A percentile compares a stretch with the other conserved stretches of the same genome.
Conservation (phyloP, 306 rosid genomes). For the Rosa rugosa region DNA sequence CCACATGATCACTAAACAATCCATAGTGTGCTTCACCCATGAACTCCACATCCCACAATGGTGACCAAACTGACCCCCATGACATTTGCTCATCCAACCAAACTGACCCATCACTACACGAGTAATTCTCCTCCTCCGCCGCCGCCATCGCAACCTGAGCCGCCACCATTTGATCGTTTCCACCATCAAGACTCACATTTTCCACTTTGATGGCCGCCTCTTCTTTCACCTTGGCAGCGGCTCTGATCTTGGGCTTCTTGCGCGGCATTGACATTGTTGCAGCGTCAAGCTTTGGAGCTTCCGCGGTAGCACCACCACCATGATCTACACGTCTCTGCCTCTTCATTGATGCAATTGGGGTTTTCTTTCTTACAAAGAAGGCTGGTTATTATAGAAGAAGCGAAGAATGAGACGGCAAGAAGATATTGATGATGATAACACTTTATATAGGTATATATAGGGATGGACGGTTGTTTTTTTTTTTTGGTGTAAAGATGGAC, state of each 20-base stretch:
- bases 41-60: constrained; percentile 60
- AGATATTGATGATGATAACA: neutral
- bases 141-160: constrained; percentile 11
- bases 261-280: constrained; percentile 26
- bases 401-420: constrained; percentile 17
- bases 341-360: constrained; percentile 31
- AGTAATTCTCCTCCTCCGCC: constrained; percentile 19
- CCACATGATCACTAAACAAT: constrained; percentile 43
- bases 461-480: neutral
- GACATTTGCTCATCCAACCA: constrained; percentile 70
- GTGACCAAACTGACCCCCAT: constrained; percentile 63
- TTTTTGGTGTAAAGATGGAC: no score
- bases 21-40: constrained; percentile 39
- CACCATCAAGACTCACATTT: neutral
- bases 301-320: constrained; percentile 5
- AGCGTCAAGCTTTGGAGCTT: constrained; percentile 34
- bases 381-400: neutral
- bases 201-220: constrained; percentile 21
- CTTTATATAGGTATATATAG: neutral
- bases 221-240: constrained; percentile 25
- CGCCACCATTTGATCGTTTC: constrained; percentile 9
- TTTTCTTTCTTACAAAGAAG: neutral
- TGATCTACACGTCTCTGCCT: constrained; percentile 45
- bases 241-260: constrained; percentile 40
- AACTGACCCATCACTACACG: constrained; percentile 31